Base-by-base conservation (phyloP, 2,329 filamentous ascomycete genomes). In the Zymoseptoria tritici region DNA sequence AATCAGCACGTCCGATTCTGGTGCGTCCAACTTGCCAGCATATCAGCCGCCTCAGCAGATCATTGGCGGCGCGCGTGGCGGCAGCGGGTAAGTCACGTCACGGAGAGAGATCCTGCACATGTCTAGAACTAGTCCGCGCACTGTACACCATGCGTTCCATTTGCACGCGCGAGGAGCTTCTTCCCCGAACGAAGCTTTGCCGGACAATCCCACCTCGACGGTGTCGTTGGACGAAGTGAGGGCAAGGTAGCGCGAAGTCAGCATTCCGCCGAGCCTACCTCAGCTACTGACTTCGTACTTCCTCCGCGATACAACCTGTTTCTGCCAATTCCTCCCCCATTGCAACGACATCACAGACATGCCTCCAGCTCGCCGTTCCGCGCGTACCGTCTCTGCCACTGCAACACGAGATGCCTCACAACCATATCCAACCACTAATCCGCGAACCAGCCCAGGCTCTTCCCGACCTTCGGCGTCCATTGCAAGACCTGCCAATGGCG, bases 401-500 rank as follows among this genome's bases (percentile, higher is more conserved):
- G 52, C 59, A 26, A 60, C 64, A 13, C 57, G 62, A 57, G 59
- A 63, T 9, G 55, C 64, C 24, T 56, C 61, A n/a, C 60, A 66
- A 49, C 68, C 67, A 55, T 69, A 71, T 59, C 56, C 60, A 59
- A 61, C 58, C 56, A 61, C 68, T 70, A 67, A 71, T 62, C 52
- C 63, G 24, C 64, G 63, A 59, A 61, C 59, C 63, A 68, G 66
- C 60, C 62, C 64, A 49, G 57, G 51, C 55, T 19, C 61, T 46
- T 42, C 57, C 16, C 55, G 53, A 52, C 59, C 65, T 2, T 60
- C 62, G 29, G 68, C 69, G 31, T 67, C 68, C 69, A 70, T 73
- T 68, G 70, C 62, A 56, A 74, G 61, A 55, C 75, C 76, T 60
- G 73, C 77, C 56, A 73, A 75, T 60, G 73, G 73, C 50, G 76